phyloP scores from a whole-genome alignment of 176 grass and related monocot species.

The Zoysia pacifica region DNA sequence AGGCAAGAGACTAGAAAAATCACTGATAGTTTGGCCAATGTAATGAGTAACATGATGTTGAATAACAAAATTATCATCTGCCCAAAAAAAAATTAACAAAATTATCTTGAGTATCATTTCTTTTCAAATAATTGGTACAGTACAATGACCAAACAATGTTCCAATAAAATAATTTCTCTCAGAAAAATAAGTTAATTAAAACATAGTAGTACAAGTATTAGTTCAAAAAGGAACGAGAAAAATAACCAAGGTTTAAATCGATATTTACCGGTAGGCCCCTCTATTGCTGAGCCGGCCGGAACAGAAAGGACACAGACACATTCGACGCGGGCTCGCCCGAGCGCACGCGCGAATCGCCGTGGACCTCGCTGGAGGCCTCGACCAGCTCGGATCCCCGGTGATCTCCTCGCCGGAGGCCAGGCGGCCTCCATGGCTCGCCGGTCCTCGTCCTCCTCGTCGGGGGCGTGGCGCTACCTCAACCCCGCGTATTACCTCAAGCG shows the following conservation, averaged over 20 bases:
- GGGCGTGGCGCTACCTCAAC: slow-evolving; percentile 79
- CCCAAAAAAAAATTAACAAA: background rate
- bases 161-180: background rate
- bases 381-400: slow-evolving; percentile 49
- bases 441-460: slow-evolving; percentile 67
- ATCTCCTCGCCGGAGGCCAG: slow-evolving; percentile 31
- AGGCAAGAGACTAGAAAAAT: too few relatives aligned
- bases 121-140: background rate
- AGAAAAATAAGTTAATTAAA: background rate
- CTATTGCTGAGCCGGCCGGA: slow-evolving; percentile 16
- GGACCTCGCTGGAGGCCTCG: slow-evolving; percentile 43
- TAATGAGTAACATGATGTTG: background rate
- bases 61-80: too few relatives aligned
- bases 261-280: slow-evolving; percentile 45
- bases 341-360: slow-evolving; percentile 42
- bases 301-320: slow-evolving; percentile 25
- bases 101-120: background rate
- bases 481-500: slow-evolving; percentile 95
- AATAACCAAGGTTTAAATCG: background rate
- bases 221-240: too few relatives aligned
- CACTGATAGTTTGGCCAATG: too few relatives aligned
- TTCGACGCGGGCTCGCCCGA: slow-evolving; percentile 17
- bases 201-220: background rate
- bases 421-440: slow-evolving; percentile 42
- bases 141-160: too few relatives aligned